Percentiles rank a stretch among this genome's conserved stretches.
Conservation (phyloP, 208 protist genomes). For the Herpetomonas tarakana region DNA sequence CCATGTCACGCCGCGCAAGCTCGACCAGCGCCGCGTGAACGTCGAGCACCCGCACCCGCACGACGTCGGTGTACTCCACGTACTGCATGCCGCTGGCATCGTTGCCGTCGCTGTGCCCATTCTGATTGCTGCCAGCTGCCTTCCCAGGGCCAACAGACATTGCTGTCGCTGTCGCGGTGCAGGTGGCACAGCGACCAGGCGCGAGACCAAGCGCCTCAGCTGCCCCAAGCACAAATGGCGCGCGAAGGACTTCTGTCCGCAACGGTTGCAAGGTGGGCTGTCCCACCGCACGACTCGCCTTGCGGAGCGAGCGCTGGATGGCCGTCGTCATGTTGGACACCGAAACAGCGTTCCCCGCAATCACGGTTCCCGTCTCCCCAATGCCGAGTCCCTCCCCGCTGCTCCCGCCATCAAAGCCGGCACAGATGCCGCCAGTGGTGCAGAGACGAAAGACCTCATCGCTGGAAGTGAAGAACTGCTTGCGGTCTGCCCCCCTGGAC, state of each 20-base stretch:
- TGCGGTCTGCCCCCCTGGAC: conserved; percentile 16
- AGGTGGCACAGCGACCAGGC: conserved; percentile 53
- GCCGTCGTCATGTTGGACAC: conserved; percentile 66
- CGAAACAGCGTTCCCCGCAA: conserved; percentile 19
- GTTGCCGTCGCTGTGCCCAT: conserved; percentile 2
- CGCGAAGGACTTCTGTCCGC: conserved; percentile 52
- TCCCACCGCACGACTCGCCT: conserved; percentile 61
- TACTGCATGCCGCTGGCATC: conserved; percentile 9
- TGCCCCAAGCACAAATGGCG: conserved; percentile 61
- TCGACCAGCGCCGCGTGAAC: conserved; percentile 62
- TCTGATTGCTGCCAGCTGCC: neutral
- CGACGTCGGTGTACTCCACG: conserved; percentile 38
- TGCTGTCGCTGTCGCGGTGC: conserved; percentile 22
- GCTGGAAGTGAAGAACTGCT: conserved; percentile 68
- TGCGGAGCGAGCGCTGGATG: conserved; percentile 61
- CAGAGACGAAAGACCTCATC: conserved; percentile 64
- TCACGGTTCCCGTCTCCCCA: conserved; percentile 15
- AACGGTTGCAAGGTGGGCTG: conserved; percentile 68
- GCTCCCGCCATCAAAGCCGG: conserved; percentile 11
- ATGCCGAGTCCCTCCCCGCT: conserved; percentile 7
- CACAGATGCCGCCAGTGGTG: conserved; percentile 33
- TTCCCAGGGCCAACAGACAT: neutral
- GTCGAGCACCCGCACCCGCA: conserved; percentile 62
- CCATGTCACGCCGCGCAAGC: conserved; percentile 21
- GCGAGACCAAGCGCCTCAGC: conserved; percentile 67